Evolutionary conservation across 352 stramenopile genomes (phyloP), one percentile per base, ranked within the genome.

Genomic region (Phytophthora colocasiae): DNA sequence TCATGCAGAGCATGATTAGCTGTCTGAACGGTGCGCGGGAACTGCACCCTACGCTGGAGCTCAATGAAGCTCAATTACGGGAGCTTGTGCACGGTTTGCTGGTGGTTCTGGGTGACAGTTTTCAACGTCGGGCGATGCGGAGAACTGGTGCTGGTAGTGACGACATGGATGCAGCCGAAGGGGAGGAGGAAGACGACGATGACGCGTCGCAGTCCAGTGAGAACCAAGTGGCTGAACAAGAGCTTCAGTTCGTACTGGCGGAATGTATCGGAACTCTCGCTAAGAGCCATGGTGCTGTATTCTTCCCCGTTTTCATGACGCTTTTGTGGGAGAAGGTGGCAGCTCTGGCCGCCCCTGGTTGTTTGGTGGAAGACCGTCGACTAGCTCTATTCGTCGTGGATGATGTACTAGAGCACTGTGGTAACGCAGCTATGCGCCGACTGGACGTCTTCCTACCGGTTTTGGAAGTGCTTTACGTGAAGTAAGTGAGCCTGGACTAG

Each of bases 331-430:
- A 96, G 24, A 96, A 93, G 58, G 75, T 96, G 31, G 52, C 78
- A 15, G 85, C 92, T 29, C 71, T 96, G 24, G 75, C 76, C 15
- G 80, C 72, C 1, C 70, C 77, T 54, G 83, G 90, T 46, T 96
- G 87, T 45, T 78, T 94, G 1, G 52, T 86, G 4, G 81, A 93
- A 40, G 87, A 96, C 68, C 85, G 87, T 55, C 88, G 91, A 36
- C 77, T 93, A n/a, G 87, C 87, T 38, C 55, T 96, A 14, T 96
- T 92, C 73, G 88, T 96, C n/a, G 65, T 96, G 29, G 87, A 96
- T 61, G 87, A 96, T 59, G 87, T 96, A 15, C 65, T 96, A 22
- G 87, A 96, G 68, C 71, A 93, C 72, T 92, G 87, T 39, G 81
- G 83, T 22, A 65, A 46, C 10, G 58, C 74, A 7, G 82, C 81